These are phyloP conservation scores for Cryptomeria japonica DNA, from an alignment of 75 land plant species.

Conservation along the genomic window DNA sequence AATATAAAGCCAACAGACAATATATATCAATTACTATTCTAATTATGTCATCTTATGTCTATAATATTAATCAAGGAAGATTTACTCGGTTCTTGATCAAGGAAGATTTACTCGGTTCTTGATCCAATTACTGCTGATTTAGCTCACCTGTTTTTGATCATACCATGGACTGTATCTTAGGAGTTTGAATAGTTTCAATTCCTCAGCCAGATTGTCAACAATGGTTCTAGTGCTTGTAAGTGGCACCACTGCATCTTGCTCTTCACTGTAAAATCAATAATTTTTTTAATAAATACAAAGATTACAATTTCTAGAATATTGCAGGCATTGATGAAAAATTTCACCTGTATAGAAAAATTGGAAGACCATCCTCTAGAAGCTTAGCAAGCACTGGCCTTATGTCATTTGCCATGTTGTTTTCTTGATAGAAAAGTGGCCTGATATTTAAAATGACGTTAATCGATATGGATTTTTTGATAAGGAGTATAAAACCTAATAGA, in stretches of 20 bases:
- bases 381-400: slow-evolving; percentile 11
- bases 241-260: slow-evolving; percentile 25
- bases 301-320: neutral
- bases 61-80: neutral
- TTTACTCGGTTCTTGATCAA: neutral
- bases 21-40: too few relatives aligned
- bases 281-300: neutral
- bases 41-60: too few relatives aligned
- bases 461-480: neutral
- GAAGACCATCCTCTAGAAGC: slow-evolving; percentile 12
- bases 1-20: too few relatives aligned
- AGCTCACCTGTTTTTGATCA: slow-evolving; percentile 14
- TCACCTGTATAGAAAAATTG: slow-evolving; percentile 22
- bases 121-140: neutral
- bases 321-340: neutral
- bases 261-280: slow-evolving; percentile 13
- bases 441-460: neutral
- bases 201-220: slow-evolving; percentile 16
- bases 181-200: slow-evolving; percentile 15
- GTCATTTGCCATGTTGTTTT: slow-evolving; percentile 11
- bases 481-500: neutral
- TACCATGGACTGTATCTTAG: slow-evolving; percentile 19
- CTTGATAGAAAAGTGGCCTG: slow-evolving; percentile 15
- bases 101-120: neutral
- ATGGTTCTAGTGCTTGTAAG: slow-evolving; percentile 22